Evolutionary conservation across 768 basidiomycete genomes (phyloP).

Genomic region (Candolleomyces efflorescens): DNA sequence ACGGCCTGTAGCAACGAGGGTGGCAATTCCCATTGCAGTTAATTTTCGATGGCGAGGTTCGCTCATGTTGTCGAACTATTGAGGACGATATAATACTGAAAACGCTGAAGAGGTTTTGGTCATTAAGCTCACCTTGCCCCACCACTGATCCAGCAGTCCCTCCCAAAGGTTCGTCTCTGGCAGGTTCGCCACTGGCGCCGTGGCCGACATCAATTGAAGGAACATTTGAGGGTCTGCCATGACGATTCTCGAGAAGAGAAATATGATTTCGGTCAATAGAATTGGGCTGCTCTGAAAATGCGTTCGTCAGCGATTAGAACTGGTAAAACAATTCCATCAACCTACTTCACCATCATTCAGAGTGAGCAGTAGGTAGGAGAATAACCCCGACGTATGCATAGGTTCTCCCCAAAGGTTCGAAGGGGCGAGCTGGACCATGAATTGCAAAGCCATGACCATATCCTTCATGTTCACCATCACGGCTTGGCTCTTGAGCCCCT

Average conservation of each 20-base stretch:
- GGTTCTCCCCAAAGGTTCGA: conserved; percentile 66
- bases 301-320: not conserved
- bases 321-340: not conserved
- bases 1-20: conserved; percentile 70
- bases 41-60: conserved; percentile 83
- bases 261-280: conserved; percentile 65
- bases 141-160: conserved; percentile 73
- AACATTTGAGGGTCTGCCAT: conserved; percentile 66
- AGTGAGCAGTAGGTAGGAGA: conserved; percentile 54
- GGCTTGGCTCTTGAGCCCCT: conserved; percentile 46
- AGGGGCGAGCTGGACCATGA: conserved; percentile 63
- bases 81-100: conserved; percentile 1
- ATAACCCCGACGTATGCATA: conserved; percentile 71
- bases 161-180: conserved; percentile 59
- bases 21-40: conserved; percentile 75
- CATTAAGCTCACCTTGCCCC: conserved; percentile 56
- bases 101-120: not conserved
- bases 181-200: conserved; percentile 42
- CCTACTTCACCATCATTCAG: conserved; percentile 66
- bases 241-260: conserved; percentile 70
- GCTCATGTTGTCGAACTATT: conserved; percentile 94
- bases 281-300: conserved; percentile 30
- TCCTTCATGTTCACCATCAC: conserved; percentile 55
- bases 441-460: conserved; percentile 52
- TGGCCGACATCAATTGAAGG: conserved; percentile 62